phyloP scores from a whole-genome alignment of 1,139 yeast genomes.

The Geotrichum klebahnii region DNA sequence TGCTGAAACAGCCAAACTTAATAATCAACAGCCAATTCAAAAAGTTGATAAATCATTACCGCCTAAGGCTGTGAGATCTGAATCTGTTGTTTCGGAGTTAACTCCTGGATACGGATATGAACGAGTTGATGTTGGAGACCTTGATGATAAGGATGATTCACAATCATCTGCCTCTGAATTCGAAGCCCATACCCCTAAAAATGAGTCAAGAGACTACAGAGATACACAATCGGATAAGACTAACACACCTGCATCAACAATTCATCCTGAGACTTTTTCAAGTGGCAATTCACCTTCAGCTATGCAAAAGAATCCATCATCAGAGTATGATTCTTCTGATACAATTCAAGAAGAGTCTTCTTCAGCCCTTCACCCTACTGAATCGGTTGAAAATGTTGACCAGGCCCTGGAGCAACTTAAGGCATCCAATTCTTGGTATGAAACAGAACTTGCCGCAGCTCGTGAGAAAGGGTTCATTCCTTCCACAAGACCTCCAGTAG shows the following conservation, averaged over 20 bases:
- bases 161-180: slow-evolving; percentile 5
- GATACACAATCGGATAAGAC: slow-evolving; percentile 15
- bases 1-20: slow-evolving; percentile 1
- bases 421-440: slow-evolving; percentile 39
- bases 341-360: too few relatives aligned
- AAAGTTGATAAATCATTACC: too few relatives aligned
- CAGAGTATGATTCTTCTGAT: too few relatives aligned
- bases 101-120: slow-evolving; percentile 28
- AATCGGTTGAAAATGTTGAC: background rate
- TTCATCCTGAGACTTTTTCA: slow-evolving; percentile 4
- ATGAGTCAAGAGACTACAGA: slow-evolving; percentile 11
- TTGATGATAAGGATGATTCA: slow-evolving; percentile 3
- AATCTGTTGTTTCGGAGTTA: slow-evolving; percentile 25
- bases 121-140: slow-evolving; percentile 25
- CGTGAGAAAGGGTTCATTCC: slow-evolving; percentile 33
- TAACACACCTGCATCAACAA: slow-evolving; percentile 16
- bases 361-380: background rate
- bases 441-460: slow-evolving; percentile 35
- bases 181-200: slow-evolving; percentile 13
- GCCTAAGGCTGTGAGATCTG: slow-evolving; percentile 11
- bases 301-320: background rate
- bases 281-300: background rate
- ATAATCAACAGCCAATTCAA: slow-evolving; percentile 13
- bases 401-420: slow-evolving; percentile 30
- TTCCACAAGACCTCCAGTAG: slow-evolving; percentile 33